Evolutionary conservation across 148 eudicot species (phyloP), one percentile per base, ranked within the genome.

Genomic region (Fagopyrum tataricum): DNA sequence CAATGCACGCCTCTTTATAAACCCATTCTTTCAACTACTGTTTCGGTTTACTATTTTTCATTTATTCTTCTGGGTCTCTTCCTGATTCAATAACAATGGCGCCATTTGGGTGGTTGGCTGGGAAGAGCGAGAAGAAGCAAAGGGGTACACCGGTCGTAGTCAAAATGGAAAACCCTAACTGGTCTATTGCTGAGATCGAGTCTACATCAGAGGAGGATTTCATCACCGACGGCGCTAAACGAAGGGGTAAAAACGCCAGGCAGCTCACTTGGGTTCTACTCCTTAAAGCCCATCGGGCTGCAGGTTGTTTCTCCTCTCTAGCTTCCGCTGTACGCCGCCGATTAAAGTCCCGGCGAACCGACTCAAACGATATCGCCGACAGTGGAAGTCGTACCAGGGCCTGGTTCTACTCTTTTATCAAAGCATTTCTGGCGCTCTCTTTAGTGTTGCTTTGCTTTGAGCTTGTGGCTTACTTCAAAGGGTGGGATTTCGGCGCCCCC

Each of bases 111-210:
- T 89, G 88, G 90, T 85, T 90, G 84, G 82, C 70, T 13, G 76
- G 76, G 13, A 47, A 47, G 48, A 44, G 42, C 1, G 86, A 80
- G 62, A 79, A 83, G 69, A 73, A 71, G 15, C 87, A 83, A 72
- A 77, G 77, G 14, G 90, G 90, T 2, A 85, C 89, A 3, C 90
- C 90, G 8, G 93, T 89, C 42, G 87, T 89, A 0, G 83, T 89
- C 9, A 89, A 87, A 64, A 87, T 89, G 90, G 90, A 89, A 68
- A 87, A 85, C 70, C 87, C 90, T 2, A 87, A 87, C 72, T 89
- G 90, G 93, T 83, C 93, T 17, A 85, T 89, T 75, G 80, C 82
- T 21, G 90, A 89, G 78, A 82, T 89, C 20, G 82, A 86, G 31
- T 71, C 81, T 11, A 88, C 90, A 0, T 70, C 81, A 0, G 88